These are phyloP conservation scores for Aspergillus arachidicola DNA, from an alignment of 2,329 filamentous ascomycete species.

Conservation along the genomic window DNA sequence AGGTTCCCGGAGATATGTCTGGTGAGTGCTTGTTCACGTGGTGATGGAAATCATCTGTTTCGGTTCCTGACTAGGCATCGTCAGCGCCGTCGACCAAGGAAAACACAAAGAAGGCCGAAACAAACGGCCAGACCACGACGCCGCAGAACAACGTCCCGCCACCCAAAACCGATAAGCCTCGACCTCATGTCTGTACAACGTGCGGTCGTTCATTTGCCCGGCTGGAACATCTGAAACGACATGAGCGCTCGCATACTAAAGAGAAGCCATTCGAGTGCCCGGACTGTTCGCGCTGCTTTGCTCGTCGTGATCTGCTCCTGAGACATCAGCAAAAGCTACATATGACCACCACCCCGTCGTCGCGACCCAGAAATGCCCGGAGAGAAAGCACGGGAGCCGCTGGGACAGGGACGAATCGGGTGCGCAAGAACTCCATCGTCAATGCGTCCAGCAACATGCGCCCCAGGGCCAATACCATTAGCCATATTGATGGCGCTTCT, in stretches of 20 bases:
- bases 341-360: slow-evolving; percentile 84
- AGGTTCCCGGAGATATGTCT: slow-evolving; percentile 40
- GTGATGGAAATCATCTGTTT: slow-evolving; percentile 1
- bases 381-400: slow-evolving; percentile 83
- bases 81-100: slow-evolving; percentile 29
- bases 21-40: slow-evolving; percentile 36
- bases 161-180: slow-evolving; percentile 95
- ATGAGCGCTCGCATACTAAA: slow-evolving; percentile 97
- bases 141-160: slow-evolving; percentile 57
- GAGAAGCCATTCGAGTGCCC: slow-evolving; percentile 98
- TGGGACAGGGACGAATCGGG: slow-evolving; percentile 67
- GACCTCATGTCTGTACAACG: slow-evolving; percentile 89
- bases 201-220: slow-evolving; percentile 92
- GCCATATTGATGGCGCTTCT: slow-evolving; percentile 78
- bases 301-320: slow-evolving; percentile 84
- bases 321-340: slow-evolving; percentile 98
- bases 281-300: slow-evolving; percentile 92
- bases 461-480: slow-evolving; percentile 93
- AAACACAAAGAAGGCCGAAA: slow-evolving; percentile 32
- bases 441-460: slow-evolving; percentile 66
- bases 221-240: slow-evolving; percentile 93
- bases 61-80: slow-evolving; percentile 9
- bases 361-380: slow-evolving; percentile 77
- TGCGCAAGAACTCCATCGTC: slow-evolving; percentile 90
- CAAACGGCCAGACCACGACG: slow-evolving; percentile 29